phyloP scores from a whole-genome alignment of 169 alveolate genomes.

The Babesia gibsoni region DNA sequence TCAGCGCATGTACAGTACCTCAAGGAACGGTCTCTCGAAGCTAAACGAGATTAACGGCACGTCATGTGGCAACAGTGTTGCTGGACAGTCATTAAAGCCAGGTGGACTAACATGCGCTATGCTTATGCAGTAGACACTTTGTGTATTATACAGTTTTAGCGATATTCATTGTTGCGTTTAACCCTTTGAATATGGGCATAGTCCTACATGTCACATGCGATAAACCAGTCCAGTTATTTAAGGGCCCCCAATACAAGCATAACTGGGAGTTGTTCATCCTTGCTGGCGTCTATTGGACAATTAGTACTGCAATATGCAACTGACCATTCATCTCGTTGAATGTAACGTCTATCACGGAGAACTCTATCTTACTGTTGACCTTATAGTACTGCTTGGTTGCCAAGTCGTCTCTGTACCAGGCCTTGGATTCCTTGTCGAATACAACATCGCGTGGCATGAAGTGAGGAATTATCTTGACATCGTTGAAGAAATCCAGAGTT shows the following conservation, averaged over 20 bases:
- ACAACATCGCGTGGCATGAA: slow-evolving; percentile 11
- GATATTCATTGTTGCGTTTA: too few species aligned
- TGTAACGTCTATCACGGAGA: slow-evolving; percentile 38
- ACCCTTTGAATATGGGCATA: too few species aligned
- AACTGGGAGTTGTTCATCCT: slow-evolving; percentile 32
- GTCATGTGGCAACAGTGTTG: not conserved
- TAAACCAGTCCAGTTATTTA: too few species aligned
- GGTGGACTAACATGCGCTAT: not conserved
- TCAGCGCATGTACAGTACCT: slow-evolving; percentile 32
- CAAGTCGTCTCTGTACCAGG: slow-evolving; percentile 16
- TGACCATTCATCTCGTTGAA: slow-evolving; percentile 42
- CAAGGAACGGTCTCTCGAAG: slow-evolving; percentile 33
- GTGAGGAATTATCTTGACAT: slow-evolving; percentile 30
- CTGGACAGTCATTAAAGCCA: not conserved
- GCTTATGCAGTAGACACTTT: not conserved
- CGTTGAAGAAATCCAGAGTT: slow-evolving; percentile 55
- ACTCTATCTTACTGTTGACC: not conserved
- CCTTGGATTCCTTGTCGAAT: slow-evolving; percentile 11
- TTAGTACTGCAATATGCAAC: not conserved
- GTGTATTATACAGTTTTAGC: too few species aligned
- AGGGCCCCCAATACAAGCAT: slow-evolving; percentile 32
- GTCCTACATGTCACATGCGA: too few species aligned
- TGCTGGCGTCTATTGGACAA: not conserved
- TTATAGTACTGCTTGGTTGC: not conserved
- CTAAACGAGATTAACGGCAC: not conserved